Base-by-base conservation (phyloP, 306 rosid species). In the Cucurbita argyrosperma region DNA sequence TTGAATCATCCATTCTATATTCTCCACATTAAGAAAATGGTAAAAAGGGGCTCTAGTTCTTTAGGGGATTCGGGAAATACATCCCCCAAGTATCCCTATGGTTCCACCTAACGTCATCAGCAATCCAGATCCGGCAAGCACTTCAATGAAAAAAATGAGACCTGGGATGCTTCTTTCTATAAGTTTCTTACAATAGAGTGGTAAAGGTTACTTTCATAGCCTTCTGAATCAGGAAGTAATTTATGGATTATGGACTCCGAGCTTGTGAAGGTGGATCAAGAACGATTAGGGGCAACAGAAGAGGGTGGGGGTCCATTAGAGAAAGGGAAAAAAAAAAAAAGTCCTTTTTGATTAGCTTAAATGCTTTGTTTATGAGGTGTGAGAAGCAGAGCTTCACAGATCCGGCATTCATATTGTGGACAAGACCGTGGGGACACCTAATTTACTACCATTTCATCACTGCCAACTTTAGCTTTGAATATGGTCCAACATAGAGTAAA, bases 351-450 rank as follows among this genome's bases (percentile, higher is more conserved):
- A 70, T 50, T 26, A 66, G 56, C 46, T 49, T 70, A 70, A 70
- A 70, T 70, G 74, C 74, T 70, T 70, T 70, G 74, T 70, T 70
- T 70, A 70, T 70, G 74, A 46, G 74, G 74, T 50, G 74, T 70
- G 74, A 70, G 74, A 70, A 50, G 45, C 74, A 50, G 30, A 26
- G 45, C 59, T 50, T 50, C 50, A 49, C 59, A 50, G 74, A 70
- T 70, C 74, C 74, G 59, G 74, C 74, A 70, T 70, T 70, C 74
- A 70, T 70, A 9, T 50, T 26, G 59, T 13, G 59, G 74, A 70
- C 59, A 13, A 68, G 74, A 68, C 74, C 21, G 74, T 70, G 74
- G 74, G 74, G 74, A 30, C 74, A 70, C 45, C 56, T 14, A 70
- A 26, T 70, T 70, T 70, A 70, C 59, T 50, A 8, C 74, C 35